Conservation (phyloP, 2,329 filamentous ascomycete genomes). For the Colletotrichum aenigma region DNA sequence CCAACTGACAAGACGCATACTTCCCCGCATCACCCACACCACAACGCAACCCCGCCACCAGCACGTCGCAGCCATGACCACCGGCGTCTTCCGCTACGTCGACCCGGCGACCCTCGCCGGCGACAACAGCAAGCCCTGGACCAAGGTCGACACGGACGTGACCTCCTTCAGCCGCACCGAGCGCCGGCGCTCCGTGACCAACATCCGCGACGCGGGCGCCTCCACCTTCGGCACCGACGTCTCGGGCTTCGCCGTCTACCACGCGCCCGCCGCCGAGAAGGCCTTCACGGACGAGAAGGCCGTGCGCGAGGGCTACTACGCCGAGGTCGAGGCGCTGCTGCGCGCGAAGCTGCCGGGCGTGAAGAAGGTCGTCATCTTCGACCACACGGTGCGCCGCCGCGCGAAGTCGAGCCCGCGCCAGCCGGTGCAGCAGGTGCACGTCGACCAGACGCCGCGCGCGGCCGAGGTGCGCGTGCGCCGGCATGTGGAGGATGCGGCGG, state of each 20-base stretch:
- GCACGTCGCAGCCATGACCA: slow-evolving; percentile 53
- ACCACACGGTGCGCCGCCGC: slow-evolving; percentile 70
- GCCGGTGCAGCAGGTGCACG: slow-evolving; percentile 73
- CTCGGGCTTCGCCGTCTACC: slow-evolving; percentile 61
- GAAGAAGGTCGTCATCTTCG: slow-evolving; percentile 70
- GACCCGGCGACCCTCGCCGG: slow-evolving; percentile 50
- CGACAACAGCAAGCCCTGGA: slow-evolving; percentile 59
- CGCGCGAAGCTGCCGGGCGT: slow-evolving; percentile 57
- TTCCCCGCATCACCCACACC: not conserved
- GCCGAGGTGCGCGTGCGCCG: slow-evolving; percentile 65
- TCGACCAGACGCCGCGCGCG: slow-evolving; percentile 71
- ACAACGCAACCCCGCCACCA: not conserved
- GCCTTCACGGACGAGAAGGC: slow-evolving; percentile 59
- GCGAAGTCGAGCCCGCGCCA: slow-evolving; percentile 59
- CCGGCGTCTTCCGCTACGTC: slow-evolving; percentile 63
- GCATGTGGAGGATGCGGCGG: slow-evolving; percentile 51
- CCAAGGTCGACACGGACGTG: slow-evolving; percentile 66
- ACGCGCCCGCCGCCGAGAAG: slow-evolving; percentile 56
- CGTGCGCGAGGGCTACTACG: slow-evolving; percentile 63
- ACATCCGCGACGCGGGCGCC: slow-evolving; percentile 55
- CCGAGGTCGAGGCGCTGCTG: slow-evolving; percentile 63
- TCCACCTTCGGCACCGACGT: slow-evolving; percentile 59
- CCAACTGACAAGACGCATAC: not conserved
- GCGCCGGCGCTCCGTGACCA: slow-evolving; percentile 51
- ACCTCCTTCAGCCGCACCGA: slow-evolving; percentile 55